Percentiles rank a stretch among this genome's conserved stretches.
phyloP scores from a whole-genome alignment of 202 grass and related monocot species.

The Schoenoplectus tabernaemontani region DNA sequence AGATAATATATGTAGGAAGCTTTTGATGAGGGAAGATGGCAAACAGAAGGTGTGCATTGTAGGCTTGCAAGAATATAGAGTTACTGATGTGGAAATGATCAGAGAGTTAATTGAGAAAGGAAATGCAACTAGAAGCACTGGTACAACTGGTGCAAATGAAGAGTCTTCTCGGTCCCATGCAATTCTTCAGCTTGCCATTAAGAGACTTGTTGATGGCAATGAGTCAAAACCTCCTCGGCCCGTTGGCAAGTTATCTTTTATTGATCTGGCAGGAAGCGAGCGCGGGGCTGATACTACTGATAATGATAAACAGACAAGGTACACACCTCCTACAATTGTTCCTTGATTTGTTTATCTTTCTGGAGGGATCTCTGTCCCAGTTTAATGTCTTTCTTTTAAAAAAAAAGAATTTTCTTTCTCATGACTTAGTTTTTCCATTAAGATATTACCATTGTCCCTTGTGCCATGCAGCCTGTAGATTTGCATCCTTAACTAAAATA shows the following conservation, averaged over 20 bases:
- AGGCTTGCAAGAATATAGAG: slow-evolving; percentile 85
- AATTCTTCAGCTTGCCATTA: slow-evolving; percentile 99
- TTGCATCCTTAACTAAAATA: neutral
- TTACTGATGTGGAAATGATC: slow-evolving; percentile 83
- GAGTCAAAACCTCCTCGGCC: slow-evolving; percentile 61
- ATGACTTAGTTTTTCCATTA: neutral
- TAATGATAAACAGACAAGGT: slow-evolving; percentile 99
- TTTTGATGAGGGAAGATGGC: slow-evolving; percentile 97
- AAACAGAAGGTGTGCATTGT: slow-evolving; percentile 99
- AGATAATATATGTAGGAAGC: slow-evolving; percentile 45
- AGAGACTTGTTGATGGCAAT: slow-evolving; percentile 69
- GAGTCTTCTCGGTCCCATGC: slow-evolving; percentile 97
- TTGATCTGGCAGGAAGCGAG: slow-evolving; percentile 95
- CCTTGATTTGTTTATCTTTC: neutral
- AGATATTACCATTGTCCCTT: neutral
- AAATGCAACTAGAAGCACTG: slow-evolving; percentile 83
- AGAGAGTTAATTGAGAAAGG: slow-evolving; percentile 92
- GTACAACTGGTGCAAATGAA: slow-evolving; percentile 96
- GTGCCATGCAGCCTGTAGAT: neutral
- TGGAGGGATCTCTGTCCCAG: slow-evolving; percentile 10
- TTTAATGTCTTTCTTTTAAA: slow-evolving; percentile 9
- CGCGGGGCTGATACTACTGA: slow-evolving; percentile 97
- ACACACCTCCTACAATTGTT: neutral
- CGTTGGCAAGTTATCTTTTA: slow-evolving; percentile 85
- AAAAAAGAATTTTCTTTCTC: no score